Base-by-base conservation (phyloP, 768 basidiomycete species). In the Lentinula detonsa region DNA sequence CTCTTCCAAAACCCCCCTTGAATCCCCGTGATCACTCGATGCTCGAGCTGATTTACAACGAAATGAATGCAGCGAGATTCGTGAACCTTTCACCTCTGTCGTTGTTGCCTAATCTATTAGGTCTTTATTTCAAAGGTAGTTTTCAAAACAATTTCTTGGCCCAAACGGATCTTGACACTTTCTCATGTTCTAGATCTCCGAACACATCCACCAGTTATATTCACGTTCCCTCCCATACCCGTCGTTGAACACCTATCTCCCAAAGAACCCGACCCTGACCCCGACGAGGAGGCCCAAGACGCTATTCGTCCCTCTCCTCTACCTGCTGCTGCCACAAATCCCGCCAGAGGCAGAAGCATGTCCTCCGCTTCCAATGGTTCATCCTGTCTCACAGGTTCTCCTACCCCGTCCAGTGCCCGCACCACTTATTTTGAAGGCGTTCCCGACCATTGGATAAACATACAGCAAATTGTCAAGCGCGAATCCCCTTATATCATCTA, bases 11-110 rank as follows among this genome's bases (percentile, higher is more conserved):
- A 56, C 68, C 76, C 3, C 80, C 83, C 0, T 63, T 67, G 3
- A 83, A 91, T 67, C 88, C 89, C 3, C 76, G 86, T 8, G 87
- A 91, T 62, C 90, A 91, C 66, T 78, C 80, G 0, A 64, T 88
- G 11, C 74, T 91, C 23, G 84, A 86, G 65, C 72, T 72, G 49
- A 85, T 90, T 10, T 91, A 89, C 73, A 78, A 74, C 18, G 84
- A 86, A 64, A 85, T 87, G 83, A 85, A 90, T 31, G 81, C 81
- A 5, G 75, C 82, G 13, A 74, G 87, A 39, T 90, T 88, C 65
- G 85, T 91, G 66, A 90, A 90, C 67, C 71, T 81, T 2, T 73
- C 82, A 23, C 88, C 89, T 2, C 68, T 90, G 15, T 84, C 86
- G 1, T 64, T 90, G 45, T 71, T 91, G 54, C 73, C 78, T 13